phyloP scores from a whole-genome alignment of 305 asterid genomes.

The Fraxinus greggii region DNA sequence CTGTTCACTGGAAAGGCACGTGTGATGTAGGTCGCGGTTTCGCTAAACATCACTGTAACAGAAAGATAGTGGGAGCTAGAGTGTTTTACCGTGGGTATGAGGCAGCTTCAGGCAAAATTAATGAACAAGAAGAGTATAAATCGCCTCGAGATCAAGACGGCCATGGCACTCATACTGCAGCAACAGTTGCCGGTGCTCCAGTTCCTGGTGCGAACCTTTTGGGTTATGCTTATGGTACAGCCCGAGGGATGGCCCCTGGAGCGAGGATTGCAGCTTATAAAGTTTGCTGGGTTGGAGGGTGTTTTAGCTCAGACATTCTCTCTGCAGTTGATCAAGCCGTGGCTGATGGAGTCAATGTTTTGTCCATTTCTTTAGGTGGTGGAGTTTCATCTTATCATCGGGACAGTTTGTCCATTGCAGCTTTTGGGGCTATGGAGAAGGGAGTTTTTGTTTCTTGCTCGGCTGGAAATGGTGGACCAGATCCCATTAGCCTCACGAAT shows the following conservation, averaged over 20 bases:
- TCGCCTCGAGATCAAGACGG: slow-evolving; percentile 94
- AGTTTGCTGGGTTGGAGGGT: slow-evolving; percentile 94
- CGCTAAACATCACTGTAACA: slow-evolving; percentile 57
- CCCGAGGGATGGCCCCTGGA: slow-evolving; percentile 85
- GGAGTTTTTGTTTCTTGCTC: slow-evolving; percentile 87
- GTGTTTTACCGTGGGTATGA: slow-evolving; percentile 73
- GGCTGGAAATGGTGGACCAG: slow-evolving; percentile 96
- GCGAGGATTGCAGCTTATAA: slow-evolving; percentile 84
- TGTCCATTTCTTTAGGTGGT: slow-evolving; percentile 90
- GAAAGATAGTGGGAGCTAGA: slow-evolving; percentile 80
- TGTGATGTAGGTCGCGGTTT: slow-evolving; percentile 79
- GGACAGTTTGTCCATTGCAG: slow-evolving; percentile 71
- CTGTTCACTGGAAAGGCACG: slow-evolving; percentile 66
- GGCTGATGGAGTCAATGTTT: slow-evolving; percentile 75
- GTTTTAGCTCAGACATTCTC: slow-evolving; percentile 85
- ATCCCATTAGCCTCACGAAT: slow-evolving; percentile 80
- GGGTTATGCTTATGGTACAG: slow-evolving; percentile 82
- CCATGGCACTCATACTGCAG: slow-evolving; percentile 95
- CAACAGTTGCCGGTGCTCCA: slow-evolving; percentile 67
- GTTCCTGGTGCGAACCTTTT: slow-evolving; percentile 73
- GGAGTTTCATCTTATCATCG: slow-evolving; percentile 74
- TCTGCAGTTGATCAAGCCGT: slow-evolving; percentile 94
- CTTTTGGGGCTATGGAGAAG: slow-evolving; percentile 91
- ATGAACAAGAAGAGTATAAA: slow-evolving; percentile 61
- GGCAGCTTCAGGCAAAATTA: slow-evolving; percentile 74